Conservation (phyloP, 805 yeast genomes). For the Jamesozyma lodderae region DNA sequence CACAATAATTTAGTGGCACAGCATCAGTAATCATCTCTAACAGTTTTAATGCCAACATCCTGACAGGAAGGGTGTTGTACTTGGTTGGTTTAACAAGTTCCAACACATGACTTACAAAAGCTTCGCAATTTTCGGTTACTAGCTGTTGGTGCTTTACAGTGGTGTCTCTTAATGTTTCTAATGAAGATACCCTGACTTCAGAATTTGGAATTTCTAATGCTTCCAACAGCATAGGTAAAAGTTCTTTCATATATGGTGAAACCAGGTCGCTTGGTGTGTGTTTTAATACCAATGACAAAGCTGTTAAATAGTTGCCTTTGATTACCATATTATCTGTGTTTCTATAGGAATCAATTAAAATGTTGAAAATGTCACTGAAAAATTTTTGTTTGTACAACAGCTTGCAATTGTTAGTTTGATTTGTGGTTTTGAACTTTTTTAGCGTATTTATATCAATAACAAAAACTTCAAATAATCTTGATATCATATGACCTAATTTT, state of each 20-base stretch:
- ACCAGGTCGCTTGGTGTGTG: conserved; percentile 56
- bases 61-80: conserved; percentile 39
- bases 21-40: conserved; percentile 39
- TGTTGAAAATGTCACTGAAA: conserved; percentile 51
- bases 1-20: conserved; percentile 35
- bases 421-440: conserved; percentile 35
- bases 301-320: conserved; percentile 50
- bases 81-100: conserved; percentile 16
- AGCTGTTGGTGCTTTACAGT: conserved; percentile 46
- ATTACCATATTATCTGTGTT: conserved; percentile 13
- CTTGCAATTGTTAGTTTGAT: conserved; percentile 48
- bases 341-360: conserved; percentile 41
- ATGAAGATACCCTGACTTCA: conserved; percentile 48
- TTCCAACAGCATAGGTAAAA: conserved; percentile 65
- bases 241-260: conserved; percentile 46
- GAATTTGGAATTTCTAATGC: conserved; percentile 43
- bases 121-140: conserved; percentile 43
- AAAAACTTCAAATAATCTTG: conserved; percentile 53
- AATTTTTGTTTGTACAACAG: conserved; percentile 72
- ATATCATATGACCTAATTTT: conserved; percentile 31
- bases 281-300: conserved; percentile 58
- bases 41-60: conserved; percentile 49
- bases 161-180: conserved; percentile 48
- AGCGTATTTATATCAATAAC: conserved; percentile 57
- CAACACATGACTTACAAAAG: conserved; percentile 48